Percentiles rank a stretch among this genome's conserved stretches.
These are phyloP conservation scores for Rhododendron williamsianum DNA, from an alignment of 148 eudicot genomes.

Conservation along the genomic window DNA sequence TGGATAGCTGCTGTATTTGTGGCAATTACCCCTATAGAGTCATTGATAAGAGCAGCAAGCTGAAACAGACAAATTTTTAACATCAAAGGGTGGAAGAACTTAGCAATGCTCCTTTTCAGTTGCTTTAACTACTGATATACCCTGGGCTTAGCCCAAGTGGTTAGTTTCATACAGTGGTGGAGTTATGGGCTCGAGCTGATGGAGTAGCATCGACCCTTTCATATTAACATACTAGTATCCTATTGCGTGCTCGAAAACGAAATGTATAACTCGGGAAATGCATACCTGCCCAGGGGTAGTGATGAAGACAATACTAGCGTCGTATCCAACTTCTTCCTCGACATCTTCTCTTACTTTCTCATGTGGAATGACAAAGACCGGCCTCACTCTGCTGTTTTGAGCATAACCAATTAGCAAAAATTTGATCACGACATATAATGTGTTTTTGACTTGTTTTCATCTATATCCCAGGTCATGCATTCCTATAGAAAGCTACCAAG, in stretches of 20 bases:
- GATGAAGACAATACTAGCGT: slow-evolving; percentile 71
- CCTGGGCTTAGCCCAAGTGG: background rate
- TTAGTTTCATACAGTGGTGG: background rate
- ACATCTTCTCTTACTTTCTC: slow-evolving; percentile 87
- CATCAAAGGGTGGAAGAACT: background rate
- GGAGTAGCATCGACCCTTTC: background rate
- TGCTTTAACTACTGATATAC: background rate
- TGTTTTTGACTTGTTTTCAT: background rate
- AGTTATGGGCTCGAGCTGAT: background rate
- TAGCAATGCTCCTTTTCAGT: background rate
- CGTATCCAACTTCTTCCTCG: slow-evolving; percentile 62
- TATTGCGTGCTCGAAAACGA: background rate
- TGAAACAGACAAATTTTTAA: slow-evolving; percentile 16
- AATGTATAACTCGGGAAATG: background rate
- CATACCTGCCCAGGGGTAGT: slow-evolving; percentile 89
- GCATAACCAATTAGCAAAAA: background rate
- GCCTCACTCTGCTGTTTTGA: slow-evolving; percentile 56
- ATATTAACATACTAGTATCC: background rate
- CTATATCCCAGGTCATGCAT: background rate
- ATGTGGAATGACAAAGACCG: slow-evolving; percentile 85
- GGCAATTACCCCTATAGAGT: slow-evolving; percentile 77
- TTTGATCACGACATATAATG: background rate
- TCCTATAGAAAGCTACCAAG: background rate
- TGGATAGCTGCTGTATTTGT: slow-evolving; percentile 93
- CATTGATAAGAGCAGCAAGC: slow-evolving; percentile 87